Conservation (phyloP, 352 stramenopile genomes). For the Aphanomyces cochlioides region DNA sequence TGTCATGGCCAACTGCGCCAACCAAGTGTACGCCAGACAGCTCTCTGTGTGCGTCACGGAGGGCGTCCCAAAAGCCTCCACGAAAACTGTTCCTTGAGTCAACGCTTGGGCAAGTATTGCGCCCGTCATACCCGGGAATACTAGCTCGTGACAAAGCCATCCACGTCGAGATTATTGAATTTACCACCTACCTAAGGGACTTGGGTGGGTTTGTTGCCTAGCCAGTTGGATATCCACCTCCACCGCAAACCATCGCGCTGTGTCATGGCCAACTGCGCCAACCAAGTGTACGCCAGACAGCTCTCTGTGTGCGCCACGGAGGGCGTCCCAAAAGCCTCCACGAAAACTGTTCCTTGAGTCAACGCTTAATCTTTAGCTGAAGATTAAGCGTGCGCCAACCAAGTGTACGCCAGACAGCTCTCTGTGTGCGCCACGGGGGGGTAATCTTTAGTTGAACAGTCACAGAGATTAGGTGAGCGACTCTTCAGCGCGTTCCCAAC, state of each 20-base stretch:
- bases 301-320: conserved; percentile 3
- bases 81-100: background rate
- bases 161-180: too few relatives aligned
- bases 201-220: too few relatives aligned
- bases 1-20: background rate
- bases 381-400: conserved; percentile 14
- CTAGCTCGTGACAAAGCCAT: too few relatives aligned
- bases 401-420: conserved; percentile 11
- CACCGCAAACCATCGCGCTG: conserved; percentile 16
- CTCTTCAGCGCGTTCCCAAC: too few relatives aligned
- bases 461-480: too few relatives aligned
- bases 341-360: background rate
- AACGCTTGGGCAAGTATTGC: conserved; percentile 54
- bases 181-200: too few relatives aligned
- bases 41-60: conserved; percentile 6
- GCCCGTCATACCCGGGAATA: conserved; percentile 46
- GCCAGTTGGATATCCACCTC: conserved; percentile 11
- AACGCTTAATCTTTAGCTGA: conserved; percentile 50
- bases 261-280: background rate
- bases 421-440: conserved; percentile 1
- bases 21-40: conserved; percentile 15
- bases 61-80: background rate
- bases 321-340: background rate
- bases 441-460: too few relatives aligned
- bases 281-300: conserved; percentile 15